phyloP scores from a whole-genome alignment of 192 early-diverging fungal species.

The Cladochytrium replicatum region DNA sequence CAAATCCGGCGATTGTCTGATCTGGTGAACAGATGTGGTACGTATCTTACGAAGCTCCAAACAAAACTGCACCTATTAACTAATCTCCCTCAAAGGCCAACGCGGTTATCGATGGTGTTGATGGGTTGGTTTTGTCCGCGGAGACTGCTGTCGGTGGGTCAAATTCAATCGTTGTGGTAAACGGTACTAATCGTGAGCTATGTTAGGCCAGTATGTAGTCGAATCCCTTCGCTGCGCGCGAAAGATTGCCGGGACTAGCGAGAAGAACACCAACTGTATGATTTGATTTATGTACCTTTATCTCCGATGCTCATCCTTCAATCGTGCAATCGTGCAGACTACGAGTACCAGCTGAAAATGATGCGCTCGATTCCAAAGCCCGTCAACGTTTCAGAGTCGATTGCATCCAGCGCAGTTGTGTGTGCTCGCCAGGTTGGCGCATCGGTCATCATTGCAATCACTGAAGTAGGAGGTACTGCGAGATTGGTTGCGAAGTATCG shows the following conservation, averaged over 20 bases:
- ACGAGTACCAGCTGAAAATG: slow-evolving; percentile 45
- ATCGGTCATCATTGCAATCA: slow-evolving; percentile 41
- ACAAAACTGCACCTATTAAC: too few species aligned
- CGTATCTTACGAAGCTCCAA: too few species aligned
- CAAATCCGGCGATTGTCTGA: too few species aligned
- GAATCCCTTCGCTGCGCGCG: slow-evolving; percentile 39
- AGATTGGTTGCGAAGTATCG: slow-evolving; percentile 50
- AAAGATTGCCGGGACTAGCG: slow-evolving; percentile 37
- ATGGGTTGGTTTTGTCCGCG: slow-evolving; percentile 46
- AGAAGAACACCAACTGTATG: slow-evolving; percentile 51
- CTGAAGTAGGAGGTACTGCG: slow-evolving; percentile 42
- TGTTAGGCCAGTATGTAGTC: slow-evolving; percentile 27
- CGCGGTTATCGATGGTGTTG: slow-evolving; percentile 54
- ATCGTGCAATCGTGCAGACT: too few species aligned
- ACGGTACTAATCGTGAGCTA: neutral
- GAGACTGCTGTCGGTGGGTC: slow-evolving; percentile 46
- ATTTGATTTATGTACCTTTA: too few species aligned
- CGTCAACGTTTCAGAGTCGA: slow-evolving; percentile 44
- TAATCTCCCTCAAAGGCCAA: slow-evolving; percentile 23
- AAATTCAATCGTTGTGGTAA: neutral
- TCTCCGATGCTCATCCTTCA: too few species aligned
- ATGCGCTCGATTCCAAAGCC: slow-evolving; percentile 47
- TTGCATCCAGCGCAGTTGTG: slow-evolving; percentile 45
- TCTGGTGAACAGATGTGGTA: too few species aligned
- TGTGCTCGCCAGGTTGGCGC: slow-evolving; percentile 42